Evolutionary conservation across 192 early-diverging fungal species (phyloP), one percentile per base, ranked within the genome.

Genomic region (Umbelopsis vinacea): DNA sequence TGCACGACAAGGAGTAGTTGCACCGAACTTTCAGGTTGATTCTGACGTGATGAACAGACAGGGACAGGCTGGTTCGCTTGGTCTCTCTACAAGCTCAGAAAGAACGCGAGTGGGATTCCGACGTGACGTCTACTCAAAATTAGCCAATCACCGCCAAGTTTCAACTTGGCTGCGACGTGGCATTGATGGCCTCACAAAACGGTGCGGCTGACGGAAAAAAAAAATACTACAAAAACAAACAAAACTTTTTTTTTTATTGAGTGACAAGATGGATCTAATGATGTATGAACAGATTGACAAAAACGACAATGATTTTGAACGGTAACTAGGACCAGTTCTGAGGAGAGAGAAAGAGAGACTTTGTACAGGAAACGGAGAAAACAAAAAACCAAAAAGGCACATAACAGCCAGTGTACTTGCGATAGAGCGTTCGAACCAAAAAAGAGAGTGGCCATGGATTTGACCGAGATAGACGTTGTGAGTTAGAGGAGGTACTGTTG

Each of bases 31-130:
- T 26, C 57, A 63, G n/a, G 33, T 37, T 63, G 57, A 63, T 38
- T 63, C 57, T 63, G 57, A 63, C 57, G 57, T 63, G 57, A 63
- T 63, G 57, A 63, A 63, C 57, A 63, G 57, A 26, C 26, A 63
- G 24, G 26, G 40, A 43, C 40, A 12, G 40, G 33, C 57, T 37
- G 29, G 33, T 29, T 63, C 11, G 33, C 2, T 37, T 22, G 29
- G 29, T 3, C 17, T 63, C 14, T 19, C 23, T 35, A 29, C 33
- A 35, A 26, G 33, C 57, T 37, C 57, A 63, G 29, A 63, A 63
- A 29, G 33, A 37, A 63, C 57, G 57, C 57, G 57, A 63, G 57
- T 26, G 6, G 6, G 1, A 17, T 63, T 63, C 57, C 57, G 57
- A 63, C 57, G 57, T 63, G 57, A 63, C 57, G 57, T 63, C 57